Conservation (phyloP, 352 stramenopile species). For the Thraustochytrium aureum region DNA sequence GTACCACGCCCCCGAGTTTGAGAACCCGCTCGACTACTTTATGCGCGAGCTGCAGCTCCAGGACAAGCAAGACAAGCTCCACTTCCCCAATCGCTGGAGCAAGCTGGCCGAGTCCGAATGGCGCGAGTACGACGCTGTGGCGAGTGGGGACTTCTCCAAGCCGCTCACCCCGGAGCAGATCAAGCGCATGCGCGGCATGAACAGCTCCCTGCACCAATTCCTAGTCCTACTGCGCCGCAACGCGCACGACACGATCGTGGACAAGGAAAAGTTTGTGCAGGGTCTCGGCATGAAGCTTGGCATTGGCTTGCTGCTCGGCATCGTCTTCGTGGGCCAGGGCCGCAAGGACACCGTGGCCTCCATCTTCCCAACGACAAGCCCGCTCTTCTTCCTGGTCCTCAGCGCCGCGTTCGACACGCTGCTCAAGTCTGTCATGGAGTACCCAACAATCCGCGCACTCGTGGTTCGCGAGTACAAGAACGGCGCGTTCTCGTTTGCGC, state of each 20-base stretch:
- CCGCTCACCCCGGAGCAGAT: constrained; percentile 17
- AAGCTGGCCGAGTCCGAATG: constrained; percentile 24
- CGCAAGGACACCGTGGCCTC: constrained; percentile 9
- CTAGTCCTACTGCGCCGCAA: neutral
- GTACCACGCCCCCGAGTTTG: neutral
- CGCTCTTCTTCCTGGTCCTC: constrained; percentile 51
- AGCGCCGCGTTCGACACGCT: constrained; percentile 26
- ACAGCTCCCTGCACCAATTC: constrained; percentile 33
- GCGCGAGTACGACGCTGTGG: neutral
- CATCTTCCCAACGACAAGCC: constrained; percentile 1
- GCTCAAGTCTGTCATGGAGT: constrained; percentile 43
- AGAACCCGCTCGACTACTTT: constrained; percentile 53
- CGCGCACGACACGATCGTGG: constrained; percentile 22
- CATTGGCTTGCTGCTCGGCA: constrained; percentile 39
- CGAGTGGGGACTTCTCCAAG: neutral
- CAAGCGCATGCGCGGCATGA: neutral
- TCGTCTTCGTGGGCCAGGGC: constrained; percentile 49
- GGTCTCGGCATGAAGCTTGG: constrained; percentile 45
- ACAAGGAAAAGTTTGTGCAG: constrained; percentile 47
- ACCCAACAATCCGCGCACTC: constrained; percentile 29
- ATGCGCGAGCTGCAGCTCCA: constrained; percentile 42
- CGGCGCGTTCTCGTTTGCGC: constrained; percentile 39
- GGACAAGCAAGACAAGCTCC: neutral
- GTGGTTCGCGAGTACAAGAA: constrained; percentile 53
- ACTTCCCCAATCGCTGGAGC: constrained; percentile 15